Conservation (phyloP, 2,329 filamentous ascomycete genomes). For the Fusarium duplospermum region DNA sequence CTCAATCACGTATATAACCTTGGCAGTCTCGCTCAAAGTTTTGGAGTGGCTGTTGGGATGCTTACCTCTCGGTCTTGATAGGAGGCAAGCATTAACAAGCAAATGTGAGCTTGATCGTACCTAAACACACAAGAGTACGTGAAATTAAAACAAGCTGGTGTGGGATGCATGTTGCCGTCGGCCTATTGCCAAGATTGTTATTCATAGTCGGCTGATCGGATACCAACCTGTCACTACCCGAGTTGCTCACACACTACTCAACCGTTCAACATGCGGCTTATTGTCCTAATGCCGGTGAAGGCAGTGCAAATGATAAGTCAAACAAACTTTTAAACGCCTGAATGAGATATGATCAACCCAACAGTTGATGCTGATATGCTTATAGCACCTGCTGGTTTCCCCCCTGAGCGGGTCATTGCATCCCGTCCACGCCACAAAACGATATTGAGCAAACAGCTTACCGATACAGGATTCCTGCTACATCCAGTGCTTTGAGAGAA, state of each 20-base stretch:
- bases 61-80: not conserved
- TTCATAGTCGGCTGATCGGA: not conserved
- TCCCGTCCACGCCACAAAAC: not conserved
- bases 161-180: not conserved
- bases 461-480: not conserved
- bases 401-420: not conserved
- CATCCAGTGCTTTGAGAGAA: not conserved
- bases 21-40: not conserved
- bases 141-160: not conserved
- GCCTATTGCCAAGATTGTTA: not conserved
- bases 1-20: not conserved
- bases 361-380: not conserved
- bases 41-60: not conserved
- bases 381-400: not conserved
- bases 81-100: not conserved
- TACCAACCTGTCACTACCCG: not conserved
- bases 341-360: not conserved
- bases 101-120: not conserved
- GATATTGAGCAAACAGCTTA: not conserved
- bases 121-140: not conserved
- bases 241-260: not conserved
- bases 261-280: not conserved
- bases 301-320: not conserved
- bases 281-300: not conserved
- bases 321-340: not conserved